These are phyloP conservation scores for Stentor roeselii DNA, from an alignment of 73 alveolate species.

Conservation along the genomic window DNA sequence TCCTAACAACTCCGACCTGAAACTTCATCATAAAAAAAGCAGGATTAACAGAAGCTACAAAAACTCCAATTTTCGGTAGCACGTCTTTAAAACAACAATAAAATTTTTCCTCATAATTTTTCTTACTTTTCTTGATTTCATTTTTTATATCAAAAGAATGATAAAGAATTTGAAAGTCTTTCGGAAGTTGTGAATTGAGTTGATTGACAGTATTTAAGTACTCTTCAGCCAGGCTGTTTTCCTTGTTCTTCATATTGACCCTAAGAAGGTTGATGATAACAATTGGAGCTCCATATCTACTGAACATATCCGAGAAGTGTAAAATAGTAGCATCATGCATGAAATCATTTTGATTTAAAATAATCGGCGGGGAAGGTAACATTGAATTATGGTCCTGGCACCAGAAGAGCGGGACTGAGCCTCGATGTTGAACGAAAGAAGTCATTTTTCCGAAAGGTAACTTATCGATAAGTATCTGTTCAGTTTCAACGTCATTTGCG, in stretches of 20 bases:
- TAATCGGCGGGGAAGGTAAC: constrained; percentile 78
- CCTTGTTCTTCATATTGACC: constrained; percentile 58
- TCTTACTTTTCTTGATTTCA: constrained; percentile 38
- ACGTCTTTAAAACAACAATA: constrained; percentile 25
- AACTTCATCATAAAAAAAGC: constrained; percentile 27
- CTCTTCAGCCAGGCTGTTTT: constrained; percentile 50
- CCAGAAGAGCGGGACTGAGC: constrained; percentile 95
- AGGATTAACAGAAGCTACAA: background rate
- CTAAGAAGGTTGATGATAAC: constrained; percentile 67
- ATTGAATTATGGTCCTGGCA: constrained; percentile 79
- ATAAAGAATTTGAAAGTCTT: constrained; percentile 48
- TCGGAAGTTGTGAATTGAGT: constrained; percentile 48
- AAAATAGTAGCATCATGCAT: constrained; percentile 66
- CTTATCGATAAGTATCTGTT: constrained; percentile 70
- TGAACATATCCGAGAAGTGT: constrained; percentile 70
- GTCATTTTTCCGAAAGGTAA: constrained; percentile 48
- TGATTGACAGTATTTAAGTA: constrained; percentile 52
- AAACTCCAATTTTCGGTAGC: constrained; percentile 18
- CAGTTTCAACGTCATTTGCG: constrained; percentile 91
- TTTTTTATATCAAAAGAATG: constrained; percentile 79
- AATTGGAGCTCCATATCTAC: constrained; percentile 69
- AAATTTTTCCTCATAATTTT: constrained; percentile 5
- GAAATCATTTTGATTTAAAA: constrained; percentile 50
- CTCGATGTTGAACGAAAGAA: constrained; percentile 88
- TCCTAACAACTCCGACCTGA: constrained; percentile 90